Evolutionary conservation across 345 rosid species (phyloP).

Genomic region (Turnera subulata): DNA sequence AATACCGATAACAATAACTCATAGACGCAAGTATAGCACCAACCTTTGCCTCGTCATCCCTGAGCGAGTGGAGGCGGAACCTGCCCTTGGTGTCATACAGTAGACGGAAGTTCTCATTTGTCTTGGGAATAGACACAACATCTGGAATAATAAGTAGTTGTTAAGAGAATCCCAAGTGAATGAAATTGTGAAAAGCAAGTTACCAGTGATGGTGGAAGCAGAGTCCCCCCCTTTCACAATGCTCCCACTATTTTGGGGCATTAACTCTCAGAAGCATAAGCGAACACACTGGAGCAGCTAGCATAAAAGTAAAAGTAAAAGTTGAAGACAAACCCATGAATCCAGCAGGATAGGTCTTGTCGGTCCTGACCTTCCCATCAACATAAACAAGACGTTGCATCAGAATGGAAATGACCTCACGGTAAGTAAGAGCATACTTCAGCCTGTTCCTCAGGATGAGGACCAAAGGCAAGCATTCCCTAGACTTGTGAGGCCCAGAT

Average conservation of each 20-base stretch:
- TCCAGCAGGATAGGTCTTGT: not conserved
- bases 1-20: too few species aligned
- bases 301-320: too few species aligned
- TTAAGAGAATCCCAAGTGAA: not conserved
- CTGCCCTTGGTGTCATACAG: not conserved
- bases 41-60: not conserved
- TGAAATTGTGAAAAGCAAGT: not conserved
- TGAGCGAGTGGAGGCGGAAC: not conserved
- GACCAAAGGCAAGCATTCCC: not conserved
- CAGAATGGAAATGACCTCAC: not conserved
- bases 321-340: not conserved
- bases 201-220: not conserved
- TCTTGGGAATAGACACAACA: not conserved
- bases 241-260: too few species aligned
- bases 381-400: not conserved
- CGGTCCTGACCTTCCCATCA: not conserved
- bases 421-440: not conserved
- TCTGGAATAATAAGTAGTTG: not conserved
- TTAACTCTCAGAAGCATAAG: not conserved
- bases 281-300: not conserved
- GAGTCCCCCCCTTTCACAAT: too few species aligned
- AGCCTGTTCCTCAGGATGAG: not conserved
- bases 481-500: not conserved
- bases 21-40: not conserved
- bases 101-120: not conserved